A percentile compares a stretch with the other conserved stretches of the same genome.
phyloP scores from a whole-genome alignment of 768 basidiomycete genomes.

The Crassisporium funariophilum region DNA sequence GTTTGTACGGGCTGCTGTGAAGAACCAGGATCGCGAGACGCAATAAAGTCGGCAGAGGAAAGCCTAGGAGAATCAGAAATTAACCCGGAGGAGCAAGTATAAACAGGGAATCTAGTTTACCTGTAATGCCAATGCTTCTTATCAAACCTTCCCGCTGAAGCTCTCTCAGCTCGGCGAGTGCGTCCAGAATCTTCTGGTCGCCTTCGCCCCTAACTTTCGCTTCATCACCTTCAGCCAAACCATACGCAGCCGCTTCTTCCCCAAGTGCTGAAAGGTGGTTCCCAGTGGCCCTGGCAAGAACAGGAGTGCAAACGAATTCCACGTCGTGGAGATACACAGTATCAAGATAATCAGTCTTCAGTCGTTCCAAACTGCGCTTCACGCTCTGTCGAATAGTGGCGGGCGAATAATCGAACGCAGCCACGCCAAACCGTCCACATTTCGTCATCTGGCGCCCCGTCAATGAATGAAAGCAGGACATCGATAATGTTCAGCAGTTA shows the following conservation, averaged over 20 bases:
- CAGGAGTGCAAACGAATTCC: conserved; percentile 67
- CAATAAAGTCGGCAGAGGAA: conserved; percentile 80
- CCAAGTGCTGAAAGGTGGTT: conserved; percentile 57
- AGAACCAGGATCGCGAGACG: conserved; percentile 77
- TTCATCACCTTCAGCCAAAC: conserved; percentile 60
- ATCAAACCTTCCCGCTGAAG: conserved; percentile 75
- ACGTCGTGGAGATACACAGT: conserved; percentile 83
- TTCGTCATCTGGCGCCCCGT: conserved; percentile 69
- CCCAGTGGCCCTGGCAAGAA: conserved; percentile 53
- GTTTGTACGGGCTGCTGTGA: conserved; percentile 64
- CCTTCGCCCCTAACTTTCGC: conserved; percentile 63
- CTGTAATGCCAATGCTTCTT: conserved; percentile 77
- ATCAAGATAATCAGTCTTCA: conserved; percentile 80
- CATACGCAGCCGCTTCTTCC: conserved; percentile 61
- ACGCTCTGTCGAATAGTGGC: conserved; percentile 66
- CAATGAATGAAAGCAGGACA: background rate
- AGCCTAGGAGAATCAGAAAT: conserved; percentile 48
- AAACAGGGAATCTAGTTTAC: conserved; percentile 35
- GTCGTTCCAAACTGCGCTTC: conserved; percentile 60
- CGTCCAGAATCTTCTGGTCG: conserved; percentile 71
- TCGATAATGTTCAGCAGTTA: conserved; percentile 29
- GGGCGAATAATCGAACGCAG: conserved; percentile 76
- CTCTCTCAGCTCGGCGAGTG: conserved; percentile 63
- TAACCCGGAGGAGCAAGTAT: background rate
- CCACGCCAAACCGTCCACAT: conserved; percentile 73